These are phyloP conservation scores for Cornus kousa DNA, from an alignment of 148 eudicot species.

Conservation along the genomic window DNA sequence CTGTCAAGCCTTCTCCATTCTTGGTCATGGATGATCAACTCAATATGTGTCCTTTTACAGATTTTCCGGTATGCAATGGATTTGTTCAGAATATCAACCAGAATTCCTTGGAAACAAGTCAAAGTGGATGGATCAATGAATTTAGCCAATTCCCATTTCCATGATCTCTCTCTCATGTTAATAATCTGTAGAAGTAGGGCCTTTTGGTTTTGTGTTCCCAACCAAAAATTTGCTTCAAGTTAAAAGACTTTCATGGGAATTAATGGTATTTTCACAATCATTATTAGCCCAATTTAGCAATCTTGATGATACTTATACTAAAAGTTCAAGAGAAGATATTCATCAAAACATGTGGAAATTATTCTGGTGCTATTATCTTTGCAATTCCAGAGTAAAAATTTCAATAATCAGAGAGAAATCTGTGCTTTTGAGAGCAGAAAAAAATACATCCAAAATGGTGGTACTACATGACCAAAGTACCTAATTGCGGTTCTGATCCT, in stretches of 20 bases:
- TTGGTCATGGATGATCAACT: background rate
- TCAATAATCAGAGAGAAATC: too few relatives aligned
- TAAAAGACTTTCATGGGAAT: background rate
- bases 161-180: background rate
- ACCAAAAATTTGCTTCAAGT: background rate
- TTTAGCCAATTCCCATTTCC: conserved; percentile 21
- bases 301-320: background rate
- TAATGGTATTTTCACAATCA: background rate
- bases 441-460: background rate
- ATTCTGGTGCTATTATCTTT: background rate
- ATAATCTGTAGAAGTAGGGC: background rate
- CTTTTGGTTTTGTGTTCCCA: background rate
- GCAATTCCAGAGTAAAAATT: background rate
- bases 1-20: background rate
- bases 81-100: conserved; percentile 6
- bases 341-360: background rate
- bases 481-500: too few relatives aligned
- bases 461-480: too few relatives aligned
- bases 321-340: background rate
- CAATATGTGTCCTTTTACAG: background rate
- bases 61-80: conserved; percentile 5
- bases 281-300: background rate
- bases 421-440: too few relatives aligned
- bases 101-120: conserved; percentile 12
- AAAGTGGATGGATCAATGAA: conserved; percentile 18